Conservation (phyloP, 208 protist genomes). For the Leishmania major region DNA sequence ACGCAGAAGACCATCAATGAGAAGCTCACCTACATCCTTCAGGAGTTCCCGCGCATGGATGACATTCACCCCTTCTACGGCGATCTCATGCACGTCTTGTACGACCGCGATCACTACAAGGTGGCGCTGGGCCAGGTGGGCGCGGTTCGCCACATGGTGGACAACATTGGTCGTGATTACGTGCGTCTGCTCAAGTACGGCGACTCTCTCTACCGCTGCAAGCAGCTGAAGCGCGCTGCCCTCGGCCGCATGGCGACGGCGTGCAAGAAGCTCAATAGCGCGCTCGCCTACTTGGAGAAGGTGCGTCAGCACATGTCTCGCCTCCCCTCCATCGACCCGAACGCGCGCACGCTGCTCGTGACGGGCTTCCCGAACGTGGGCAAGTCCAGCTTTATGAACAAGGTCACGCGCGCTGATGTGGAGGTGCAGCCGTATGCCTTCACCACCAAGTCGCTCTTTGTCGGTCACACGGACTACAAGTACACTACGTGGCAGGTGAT, state of each 20-base stretch:
- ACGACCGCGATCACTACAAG: slow-evolving; percentile 99
- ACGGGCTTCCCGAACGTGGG: slow-evolving; percentile 99
- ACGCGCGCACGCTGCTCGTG: slow-evolving; percentile 97
- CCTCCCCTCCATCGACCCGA: slow-evolving; percentile 99
- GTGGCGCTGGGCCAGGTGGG: slow-evolving; percentile 99
- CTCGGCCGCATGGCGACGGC: slow-evolving; percentile 99
- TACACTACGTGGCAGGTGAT: slow-evolving; percentile 99
- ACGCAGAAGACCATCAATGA: slow-evolving; percentile 98
- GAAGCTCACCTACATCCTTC: slow-evolving; percentile 97
- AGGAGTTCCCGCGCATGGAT: slow-evolving; percentile 97
- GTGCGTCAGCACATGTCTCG: slow-evolving; percentile 99
- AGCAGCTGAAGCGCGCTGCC: slow-evolving; percentile 99
- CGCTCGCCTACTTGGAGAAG: slow-evolving; percentile 99
- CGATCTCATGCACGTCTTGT: slow-evolving; percentile 99
- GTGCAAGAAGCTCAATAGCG: slow-evolving; percentile 96
- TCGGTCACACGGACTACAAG: slow-evolving; percentile 99
- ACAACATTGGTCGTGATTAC: slow-evolving; percentile 98
- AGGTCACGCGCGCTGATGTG: slow-evolving; percentile 99
- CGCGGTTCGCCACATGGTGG: slow-evolving; percentile 96
- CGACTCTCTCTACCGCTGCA: slow-evolving; percentile 99
- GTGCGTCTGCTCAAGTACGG: slow-evolving; percentile 99
- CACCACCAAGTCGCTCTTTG: slow-evolving; percentile 99
- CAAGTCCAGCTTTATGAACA: slow-evolving; percentile 99
- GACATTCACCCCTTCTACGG: slow-evolving; percentile 99
- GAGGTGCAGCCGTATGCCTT: slow-evolving; percentile 99